Evolutionary conservation across 192 early-diverging fungal genomes (phyloP), one percentile per base, ranked within the genome.

Genomic region (Piromyces finnis): DNA sequence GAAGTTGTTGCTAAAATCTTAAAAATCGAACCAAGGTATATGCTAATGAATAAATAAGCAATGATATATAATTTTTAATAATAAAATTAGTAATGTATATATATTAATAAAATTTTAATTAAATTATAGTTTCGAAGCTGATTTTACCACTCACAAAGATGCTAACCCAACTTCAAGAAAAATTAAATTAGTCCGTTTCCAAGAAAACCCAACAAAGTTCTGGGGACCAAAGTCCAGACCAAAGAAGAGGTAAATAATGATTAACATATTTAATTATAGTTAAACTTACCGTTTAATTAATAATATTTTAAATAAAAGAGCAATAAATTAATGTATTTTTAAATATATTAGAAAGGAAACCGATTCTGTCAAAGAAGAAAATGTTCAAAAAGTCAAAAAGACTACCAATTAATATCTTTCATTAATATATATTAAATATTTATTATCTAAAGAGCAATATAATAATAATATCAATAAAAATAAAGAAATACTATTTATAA

Each of bases 191-290:
- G 95, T 97, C 29, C 90, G 98, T 80, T 98, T 93, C 85, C 97
- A 99, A 83, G 86, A 93, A 80, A 99, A 99, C 82, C 98, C 98
- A n/a, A 91, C 92, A 28, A 92, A 92, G 80, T 90, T 94, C 85
- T 99, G 98, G 98, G 98, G 98, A 0, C 98, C 98, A 51, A 97
- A 96, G 26, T 68, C 51, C 18, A 68, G 51, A 68, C 51, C 51
- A 68, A 68, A 68, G 7, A 68, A 68, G 17, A 68, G 51, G 51
- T 68, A 68, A 51, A 22, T 22, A 22, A 14, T 22, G n/a, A 22
- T 51, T 51, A 51, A 51, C 3, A 14, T 14, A 14, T 51, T 22
- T 22, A 51, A n/a, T n/a, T n/a, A n/a, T n/a, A n/a, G n/a, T n/a
- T n/a, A n/a, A n/a, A n/a, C n/a, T n/a, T n/a, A n/a, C n/a, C n/a